Evolutionary conservation across 352 stramenopile species (phyloP), one percentile per base, ranked within the genome.

Genomic region (Elongisporangium prolatum): DNA sequence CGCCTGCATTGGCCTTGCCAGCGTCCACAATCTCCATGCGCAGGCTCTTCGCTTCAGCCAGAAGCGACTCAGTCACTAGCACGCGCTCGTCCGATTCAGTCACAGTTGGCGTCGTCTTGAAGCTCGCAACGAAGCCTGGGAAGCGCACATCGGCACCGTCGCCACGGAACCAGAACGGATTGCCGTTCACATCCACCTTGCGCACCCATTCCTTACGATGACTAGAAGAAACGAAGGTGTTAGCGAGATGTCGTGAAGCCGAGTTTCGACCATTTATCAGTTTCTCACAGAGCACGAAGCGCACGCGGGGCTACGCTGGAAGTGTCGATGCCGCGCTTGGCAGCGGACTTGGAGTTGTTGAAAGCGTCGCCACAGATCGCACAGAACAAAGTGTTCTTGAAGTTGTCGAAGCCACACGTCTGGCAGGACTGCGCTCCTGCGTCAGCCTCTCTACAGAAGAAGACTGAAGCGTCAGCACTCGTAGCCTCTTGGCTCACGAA

Each of bases 201-300:
- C 66, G 77, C 47, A 52, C 71, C 63, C 69, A 86, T 62, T 79
- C 64, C 52, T 75, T 79, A 21, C 71, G 54, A 40, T 52, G 28
- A 28, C 6, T 34, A 17, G 8, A 40, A 21, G 6, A 34, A 18
- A 44, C 57, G 52, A 21, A 59, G 47, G 56, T 56, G 61, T 20
- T 56, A 67, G 0, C 56, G 60, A 22, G 52, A 54, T 17, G 57
- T 51, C 24, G 58, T 20, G 16, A 40, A 60, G n/a, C 37, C 63
- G 13, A 65, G 11, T 13, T 17, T 44, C 5, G 34, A 44, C 11
- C 34, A n/a, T n/a, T n/a, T n/a, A 17, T 44, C 5, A 4, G 2
- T 9, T 17, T 44, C 34, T 44, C 17, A 44, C 34, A 9, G 34
- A 44, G 34, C 11, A 3, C 34, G 34, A 44, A 44, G 34, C 34